Evolutionary conservation across 345 rosid genomes (phyloP).

Genomic region (Trapa bicornis): DNA sequence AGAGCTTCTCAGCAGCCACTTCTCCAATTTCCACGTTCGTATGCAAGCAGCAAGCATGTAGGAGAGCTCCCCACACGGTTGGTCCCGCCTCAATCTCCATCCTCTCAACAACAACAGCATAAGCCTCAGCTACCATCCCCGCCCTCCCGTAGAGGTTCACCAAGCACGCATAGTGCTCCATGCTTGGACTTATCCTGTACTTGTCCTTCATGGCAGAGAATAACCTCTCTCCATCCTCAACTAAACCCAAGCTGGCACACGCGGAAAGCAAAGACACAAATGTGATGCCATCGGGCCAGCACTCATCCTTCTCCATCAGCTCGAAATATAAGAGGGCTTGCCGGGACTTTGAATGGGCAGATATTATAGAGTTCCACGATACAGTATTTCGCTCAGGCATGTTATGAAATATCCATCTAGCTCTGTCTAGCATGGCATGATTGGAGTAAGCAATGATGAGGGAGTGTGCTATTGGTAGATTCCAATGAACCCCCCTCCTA

Average conservation of each 20-base stretch:
- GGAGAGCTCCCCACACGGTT: slow-evolving; percentile 79
- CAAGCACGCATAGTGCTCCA: slow-evolving; percentile 79
- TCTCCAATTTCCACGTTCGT: slow-evolving; percentile 54
- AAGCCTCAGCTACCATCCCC: slow-evolving; percentile 53
- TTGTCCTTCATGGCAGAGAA: slow-evolving; percentile 43
- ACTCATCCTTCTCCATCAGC: slow-evolving; percentile 38
- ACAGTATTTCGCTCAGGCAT: slow-evolving; percentile 58
- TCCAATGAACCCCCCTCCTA: slow-evolving; percentile 48
- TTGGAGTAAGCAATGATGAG: slow-evolving; percentile 49
- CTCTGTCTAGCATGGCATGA: slow-evolving; percentile 29
- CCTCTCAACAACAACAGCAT: slow-evolving; percentile 32
- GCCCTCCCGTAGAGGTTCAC: slow-evolving; percentile 72
- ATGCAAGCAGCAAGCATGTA: slow-evolving; percentile 59
- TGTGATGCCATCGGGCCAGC: slow-evolving; percentile 51
- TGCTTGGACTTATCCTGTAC: slow-evolving; percentile 31
- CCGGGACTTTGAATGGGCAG: slow-evolving; percentile 39
- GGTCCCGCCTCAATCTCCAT: slow-evolving; percentile 70
- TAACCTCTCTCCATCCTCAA: slow-evolving; percentile 49
- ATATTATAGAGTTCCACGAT: slow-evolving; percentile 79
- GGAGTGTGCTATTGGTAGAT: slow-evolving; percentile 49
- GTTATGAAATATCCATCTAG: slow-evolving; percentile 43
- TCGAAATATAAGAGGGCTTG: slow-evolving; percentile 42
- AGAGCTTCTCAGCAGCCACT: slow-evolving; percentile 51
- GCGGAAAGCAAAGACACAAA: slow-evolving; percentile 64
- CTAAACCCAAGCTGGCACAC: slow-evolving; percentile 56